These are phyloP conservation scores for Tribonema minus DNA, from an alignment of 108 stramenopile genomes.

Conservation along the genomic window DNA sequence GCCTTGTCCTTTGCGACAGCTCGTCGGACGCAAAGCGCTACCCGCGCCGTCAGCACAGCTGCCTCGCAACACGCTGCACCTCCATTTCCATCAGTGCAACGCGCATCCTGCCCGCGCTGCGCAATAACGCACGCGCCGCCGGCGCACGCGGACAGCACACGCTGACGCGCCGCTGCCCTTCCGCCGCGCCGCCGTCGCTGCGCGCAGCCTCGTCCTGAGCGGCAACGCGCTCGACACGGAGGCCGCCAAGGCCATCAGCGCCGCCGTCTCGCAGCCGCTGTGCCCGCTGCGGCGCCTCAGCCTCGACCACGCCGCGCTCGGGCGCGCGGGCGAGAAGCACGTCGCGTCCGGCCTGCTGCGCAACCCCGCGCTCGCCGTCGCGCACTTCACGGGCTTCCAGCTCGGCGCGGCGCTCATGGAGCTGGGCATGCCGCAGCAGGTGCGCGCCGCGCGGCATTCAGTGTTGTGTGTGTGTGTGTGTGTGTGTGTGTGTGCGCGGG, in stretches of 20 bases:
- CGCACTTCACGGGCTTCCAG: conserved; percentile 25
- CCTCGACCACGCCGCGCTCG: conserved; percentile 36
- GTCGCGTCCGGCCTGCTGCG: conserved; percentile 20
- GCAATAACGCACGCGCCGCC: too few species aligned
- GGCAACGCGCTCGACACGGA: conserved; percentile 46
- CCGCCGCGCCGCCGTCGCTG: too few species aligned
- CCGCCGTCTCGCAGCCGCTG: conserved; percentile 5
- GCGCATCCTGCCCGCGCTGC: too few species aligned
- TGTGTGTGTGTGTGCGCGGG: too few species aligned
- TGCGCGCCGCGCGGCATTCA: not conserved
- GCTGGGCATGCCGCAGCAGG: conserved; percentile 43
- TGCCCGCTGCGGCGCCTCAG: conserved; percentile 2
- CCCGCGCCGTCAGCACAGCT: not conserved
- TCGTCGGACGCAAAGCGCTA: not conserved
- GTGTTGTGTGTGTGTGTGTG: not conserved
- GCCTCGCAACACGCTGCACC: not conserved
- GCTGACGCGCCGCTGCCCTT: not conserved
- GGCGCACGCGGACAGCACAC: not conserved
- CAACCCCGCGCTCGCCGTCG: conserved; percentile 11
- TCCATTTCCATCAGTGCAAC: not conserved
- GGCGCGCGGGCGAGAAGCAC: conserved; percentile 26
- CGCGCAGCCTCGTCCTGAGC: conserved; percentile 23
- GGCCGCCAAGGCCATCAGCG: conserved; percentile 31
- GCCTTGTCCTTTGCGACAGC: too few species aligned
- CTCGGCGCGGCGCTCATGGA: conserved; percentile 14